Evolutionary conservation across 768 basidiomycete species (phyloP).

Genomic region (Rhodotorula diobovata): DNA sequence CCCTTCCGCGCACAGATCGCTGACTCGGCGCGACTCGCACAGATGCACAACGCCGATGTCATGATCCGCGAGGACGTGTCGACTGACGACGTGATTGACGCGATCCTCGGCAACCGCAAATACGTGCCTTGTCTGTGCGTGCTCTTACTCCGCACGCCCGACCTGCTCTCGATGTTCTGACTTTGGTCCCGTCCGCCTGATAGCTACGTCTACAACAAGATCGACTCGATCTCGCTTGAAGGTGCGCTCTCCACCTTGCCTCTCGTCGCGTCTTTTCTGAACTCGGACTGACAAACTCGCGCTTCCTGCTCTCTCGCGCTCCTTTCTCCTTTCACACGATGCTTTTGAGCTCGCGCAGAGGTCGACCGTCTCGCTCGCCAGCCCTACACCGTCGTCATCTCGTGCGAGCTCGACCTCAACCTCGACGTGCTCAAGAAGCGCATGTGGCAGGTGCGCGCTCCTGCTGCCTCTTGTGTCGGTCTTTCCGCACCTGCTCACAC

Average conservation of each 20-base stretch:
- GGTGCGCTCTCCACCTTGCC: constrained; percentile 7
- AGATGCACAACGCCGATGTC: constrained; percentile 69
- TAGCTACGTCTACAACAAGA: constrained; percentile 77
- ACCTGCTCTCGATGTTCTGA: not conserved
- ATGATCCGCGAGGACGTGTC: constrained; percentile 99
- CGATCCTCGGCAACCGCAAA: constrained; percentile 80
- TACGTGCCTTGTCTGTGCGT: constrained; percentile 32
- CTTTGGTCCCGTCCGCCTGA: constrained; percentile 54
- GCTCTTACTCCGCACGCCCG: not conserved
- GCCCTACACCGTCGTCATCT: constrained; percentile 85
- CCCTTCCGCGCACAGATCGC: rapidly evolving
- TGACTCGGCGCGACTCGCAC: not conserved
- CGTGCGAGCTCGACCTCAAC: constrained; percentile 89
- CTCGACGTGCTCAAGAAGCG: constrained; percentile 51
- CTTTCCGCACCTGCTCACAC: not conserved
- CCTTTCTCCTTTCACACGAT: not conserved
- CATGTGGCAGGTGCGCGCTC: constrained; percentile 46
- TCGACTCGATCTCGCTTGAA: constrained; percentile 49
- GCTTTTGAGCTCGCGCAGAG: constrained; percentile 56
- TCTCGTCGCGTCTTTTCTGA: not conserved
- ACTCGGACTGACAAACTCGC: too few relatives aligned
- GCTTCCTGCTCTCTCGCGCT: constrained; percentile 7
- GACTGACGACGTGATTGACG: constrained; percentile 94
- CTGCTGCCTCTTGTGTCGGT: too few relatives aligned
- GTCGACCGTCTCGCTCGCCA: constrained; percentile 76